These are phyloP conservation scores for Artemisia annua DNA, from an alignment of 129 eudicot species.

Conservation along the genomic window DNA sequence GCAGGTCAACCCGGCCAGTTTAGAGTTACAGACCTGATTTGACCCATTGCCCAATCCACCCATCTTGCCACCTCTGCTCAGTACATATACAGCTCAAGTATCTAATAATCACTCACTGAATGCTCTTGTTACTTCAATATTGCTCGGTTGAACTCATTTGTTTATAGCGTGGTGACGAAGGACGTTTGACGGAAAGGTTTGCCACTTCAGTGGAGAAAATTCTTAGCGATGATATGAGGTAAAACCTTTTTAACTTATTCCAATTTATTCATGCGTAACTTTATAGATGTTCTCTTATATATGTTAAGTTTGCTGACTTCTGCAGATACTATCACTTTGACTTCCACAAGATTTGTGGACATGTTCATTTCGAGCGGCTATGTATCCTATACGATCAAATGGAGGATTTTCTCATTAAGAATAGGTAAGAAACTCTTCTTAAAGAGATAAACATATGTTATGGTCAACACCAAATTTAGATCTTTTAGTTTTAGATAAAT, in stretches of 20 bases:
- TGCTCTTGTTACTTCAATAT: not conserved
- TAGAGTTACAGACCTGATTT: no score
- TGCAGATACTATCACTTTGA: slow-evolving; percentile 91
- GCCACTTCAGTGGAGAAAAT: slow-evolving; percentile 63
- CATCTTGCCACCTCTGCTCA: no score
- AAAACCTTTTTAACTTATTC: slow-evolving; percentile 16
- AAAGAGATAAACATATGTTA: not conserved
- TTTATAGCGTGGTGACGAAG: slow-evolving; percentile 83
- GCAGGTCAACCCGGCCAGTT: no score
- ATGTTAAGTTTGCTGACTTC: slow-evolving; percentile 20
- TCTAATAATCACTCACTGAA: not conserved
- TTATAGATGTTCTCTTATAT: not conserved
- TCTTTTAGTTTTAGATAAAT: not conserved
- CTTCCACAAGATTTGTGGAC: slow-evolving; percentile 90
- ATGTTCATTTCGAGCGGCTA: slow-evolving; percentile 78
- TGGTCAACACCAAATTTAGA: not conserved
- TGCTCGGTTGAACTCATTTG: not conserved
- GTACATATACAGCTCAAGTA: no score
- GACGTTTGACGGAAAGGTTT: slow-evolving; percentile 65
- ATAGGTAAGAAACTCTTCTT: slow-evolving; percentile 48
- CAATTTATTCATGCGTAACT: not conserved
- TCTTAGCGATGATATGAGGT: slow-evolving; percentile 80
- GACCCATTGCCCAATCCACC: no score
- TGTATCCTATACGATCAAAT: slow-evolving; percentile 82
- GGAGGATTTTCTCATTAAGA: slow-evolving; percentile 68